Percentiles rank a stretch among this genome's conserved stretches.
These are phyloP conservation scores for Cystobasidium tubakii DNA, from an alignment of 768 basidiomycete species.

Conservation along the genomic window DNA sequence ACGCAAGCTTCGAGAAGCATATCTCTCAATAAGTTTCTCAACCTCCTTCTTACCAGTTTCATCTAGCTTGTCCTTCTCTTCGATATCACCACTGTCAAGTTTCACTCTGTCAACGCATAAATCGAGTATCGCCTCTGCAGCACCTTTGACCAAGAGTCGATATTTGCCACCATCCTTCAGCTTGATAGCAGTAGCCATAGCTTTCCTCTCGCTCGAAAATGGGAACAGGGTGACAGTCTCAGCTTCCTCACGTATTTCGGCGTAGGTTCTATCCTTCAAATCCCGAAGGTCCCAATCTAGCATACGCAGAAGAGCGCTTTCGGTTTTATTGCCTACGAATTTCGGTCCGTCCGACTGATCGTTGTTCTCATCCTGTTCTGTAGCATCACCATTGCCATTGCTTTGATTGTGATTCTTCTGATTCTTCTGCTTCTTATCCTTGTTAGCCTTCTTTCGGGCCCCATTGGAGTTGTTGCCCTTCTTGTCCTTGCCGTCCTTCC, in stretches of 20 bases:
- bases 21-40: slow-evolving; percentile 60
- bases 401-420: neutral
- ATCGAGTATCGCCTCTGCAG: slow-evolving; percentile 86
- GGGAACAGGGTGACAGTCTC: slow-evolving; percentile 19
- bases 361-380: neutral
- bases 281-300: slow-evolving; percentile 21
- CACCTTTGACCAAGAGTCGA: slow-evolving; percentile 83
- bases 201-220: slow-evolving; percentile 95
- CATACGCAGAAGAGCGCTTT: slow-evolving; percentile 33
- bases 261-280: neutral
- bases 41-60: slow-evolving; percentile 2
- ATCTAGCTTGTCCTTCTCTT: slow-evolving; percentile 13
- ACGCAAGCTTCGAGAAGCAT: slow-evolving; percentile 73
- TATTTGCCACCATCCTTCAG: slow-evolving; percentile 51
- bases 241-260: slow-evolving; percentile 26
- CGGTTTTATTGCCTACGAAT: slow-evolving; percentile 33
- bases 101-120: slow-evolving; percentile 65
- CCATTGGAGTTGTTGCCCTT: neutral
- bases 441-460: neutral
- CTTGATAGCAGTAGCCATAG: slow-evolving; percentile 90
- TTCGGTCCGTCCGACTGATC: slow-evolving; percentile 17
- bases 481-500: neutral
- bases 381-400: neutral
- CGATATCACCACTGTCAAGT: slow-evolving; percentile 52
- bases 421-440: neutral